Base-by-base conservation (phyloP, 192 early-diverging fungal species). In the Coemansia sp. region DNA sequence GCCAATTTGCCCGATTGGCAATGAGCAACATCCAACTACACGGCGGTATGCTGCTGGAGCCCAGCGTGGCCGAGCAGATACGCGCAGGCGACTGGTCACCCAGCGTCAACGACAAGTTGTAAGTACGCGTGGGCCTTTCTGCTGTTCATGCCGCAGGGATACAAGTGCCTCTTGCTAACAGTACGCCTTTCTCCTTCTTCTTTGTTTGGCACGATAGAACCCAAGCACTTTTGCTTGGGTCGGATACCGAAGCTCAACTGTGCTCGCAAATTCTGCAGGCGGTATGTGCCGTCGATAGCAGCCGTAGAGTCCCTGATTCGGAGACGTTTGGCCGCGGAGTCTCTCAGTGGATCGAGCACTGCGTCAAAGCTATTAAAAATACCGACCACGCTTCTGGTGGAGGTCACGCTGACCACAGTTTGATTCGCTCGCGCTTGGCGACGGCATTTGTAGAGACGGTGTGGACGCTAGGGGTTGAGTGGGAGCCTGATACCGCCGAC, bases 51-150 rank as follows among this genome's bases (percentile, higher is more conserved):
- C 60, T 62, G 27, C 53, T 80, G 24, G 78, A 75, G 36, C 47
- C 57, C 24, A 41, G 59, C 17, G 49, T 68, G n/a, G 59, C 68
- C 40, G 73, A 68, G 62, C 72, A 74, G 49, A 80, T 80, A 40
- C 54, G 45, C 20, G 47, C 51, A 9, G 73, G 78, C 47, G 67
- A 74, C 47, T 81, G 78, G 73, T 63, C 71, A 54, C 62, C 68
- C 9, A 45, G 39, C 27, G 66, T 81, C 45, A 75, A 64, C 51
- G 70, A 71, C 47, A 74, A 75, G 25, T 41, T 81, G 78, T 81
- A 75, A 71, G 78, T 43, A 54, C 47, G 7, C 39, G 4, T 8
- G 15, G n/a, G n/a, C 2, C 2, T 17, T 35, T 3, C 36, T n/a
- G 20, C 42, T n/a, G 5, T 35, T 60, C 20, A 3, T 7, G 19